A percentile compares a stretch with the other conserved stretches of the same genome.
Evolutionary conservation across 805 yeast genomes (phyloP).

Genomic region (Candida ficus): DNA sequence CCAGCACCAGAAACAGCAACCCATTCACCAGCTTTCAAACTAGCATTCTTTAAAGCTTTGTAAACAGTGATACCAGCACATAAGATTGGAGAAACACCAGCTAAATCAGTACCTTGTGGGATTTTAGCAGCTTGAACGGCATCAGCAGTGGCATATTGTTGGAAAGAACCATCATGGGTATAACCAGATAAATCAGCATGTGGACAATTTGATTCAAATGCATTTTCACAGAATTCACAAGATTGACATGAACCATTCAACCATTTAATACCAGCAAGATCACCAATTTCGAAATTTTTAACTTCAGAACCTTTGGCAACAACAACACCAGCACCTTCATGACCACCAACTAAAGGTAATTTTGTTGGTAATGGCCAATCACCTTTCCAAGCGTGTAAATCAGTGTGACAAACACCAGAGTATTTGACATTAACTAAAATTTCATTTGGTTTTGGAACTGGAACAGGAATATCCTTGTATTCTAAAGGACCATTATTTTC

Average conservation of each 20-base stretch:
- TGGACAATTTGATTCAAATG: slow-evolving; percentile 62
- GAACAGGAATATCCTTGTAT: slow-evolving; percentile 51
- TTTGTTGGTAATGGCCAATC: slow-evolving; percentile 59
- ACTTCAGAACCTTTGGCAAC: slow-evolving; percentile 56
- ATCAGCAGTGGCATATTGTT: slow-evolving; percentile 84
- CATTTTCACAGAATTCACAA: slow-evolving; percentile 52
- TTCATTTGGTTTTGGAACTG: slow-evolving; percentile 53
- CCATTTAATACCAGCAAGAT: slow-evolving; percentile 61
- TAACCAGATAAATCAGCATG: slow-evolving; percentile 69
- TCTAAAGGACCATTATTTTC: slow-evolving; percentile 42
- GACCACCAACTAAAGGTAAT: slow-evolving; percentile 61
- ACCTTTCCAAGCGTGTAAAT: slow-evolving; percentile 64
- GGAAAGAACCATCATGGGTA: slow-evolving; percentile 88
- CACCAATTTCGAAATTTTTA: slow-evolving; percentile 52
- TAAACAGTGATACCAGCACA: slow-evolving; percentile 91
- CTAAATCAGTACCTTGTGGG: slow-evolving; percentile 68
- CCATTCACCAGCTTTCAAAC: slow-evolving; percentile 52
- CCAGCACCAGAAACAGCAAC: slow-evolving; percentile 27
- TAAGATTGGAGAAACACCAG: slow-evolving; percentile 71
- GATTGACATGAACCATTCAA: slow-evolving; percentile 56
- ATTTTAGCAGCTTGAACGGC: slow-evolving; percentile 81
- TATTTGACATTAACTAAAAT: slow-evolving; percentile 52
- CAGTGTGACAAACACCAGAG: slow-evolving; percentile 66
- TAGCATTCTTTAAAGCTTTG: slow-evolving; percentile 81
- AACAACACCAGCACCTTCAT: slow-evolving; percentile 64